A percentile compares a stretch with the other conserved stretches of the same genome.
Evolutionary conservation across 257 asterid genomes (phyloP).

Genomic region (Phtheirospermum japonicum): DNA sequence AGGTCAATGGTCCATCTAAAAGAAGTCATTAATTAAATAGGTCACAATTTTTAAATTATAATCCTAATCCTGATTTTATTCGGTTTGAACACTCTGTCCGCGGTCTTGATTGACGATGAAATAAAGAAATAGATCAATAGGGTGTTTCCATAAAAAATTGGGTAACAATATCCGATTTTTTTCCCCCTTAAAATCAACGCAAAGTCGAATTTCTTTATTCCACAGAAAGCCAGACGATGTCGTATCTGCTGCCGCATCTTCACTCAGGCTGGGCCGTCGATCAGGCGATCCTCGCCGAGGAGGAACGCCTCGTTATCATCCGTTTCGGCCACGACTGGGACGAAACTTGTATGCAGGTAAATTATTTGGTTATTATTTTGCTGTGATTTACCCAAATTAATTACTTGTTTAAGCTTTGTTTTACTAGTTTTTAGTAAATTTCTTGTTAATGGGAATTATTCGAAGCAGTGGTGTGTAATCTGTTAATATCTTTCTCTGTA

Average conservation of each 20-base stretch:
- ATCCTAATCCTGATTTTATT: too few relatives aligned
- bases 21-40: too few relatives aligned
- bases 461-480: too few relatives aligned
- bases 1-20: too few relatives aligned
- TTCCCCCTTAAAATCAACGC: background rate
- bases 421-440: too few relatives aligned
- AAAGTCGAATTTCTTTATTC: background rate
- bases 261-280: slow-evolving; percentile 99
- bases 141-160: too few relatives aligned
- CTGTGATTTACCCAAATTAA: background rate
- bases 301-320: slow-evolving; percentile 89
- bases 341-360: slow-evolving; percentile 96
- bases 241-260: slow-evolving; percentile 84
- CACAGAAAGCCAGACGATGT: slow-evolving; percentile 86
- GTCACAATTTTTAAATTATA: too few relatives aligned
- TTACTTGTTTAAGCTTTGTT: background rate
- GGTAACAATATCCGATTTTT: too few relatives aligned
- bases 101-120: too few relatives aligned
- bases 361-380: background rate
- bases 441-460: too few relatives aligned
- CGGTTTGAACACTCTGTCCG: too few relatives aligned
- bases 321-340: slow-evolving; percentile 98
- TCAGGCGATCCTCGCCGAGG: slow-evolving; percentile 92
- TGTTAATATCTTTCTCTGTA: background rate
- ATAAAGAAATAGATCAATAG: too few relatives aligned